Evolutionary conservation across 805 yeast genomes (phyloP).

Genomic region (Debaryomyces prosopidis): DNA sequence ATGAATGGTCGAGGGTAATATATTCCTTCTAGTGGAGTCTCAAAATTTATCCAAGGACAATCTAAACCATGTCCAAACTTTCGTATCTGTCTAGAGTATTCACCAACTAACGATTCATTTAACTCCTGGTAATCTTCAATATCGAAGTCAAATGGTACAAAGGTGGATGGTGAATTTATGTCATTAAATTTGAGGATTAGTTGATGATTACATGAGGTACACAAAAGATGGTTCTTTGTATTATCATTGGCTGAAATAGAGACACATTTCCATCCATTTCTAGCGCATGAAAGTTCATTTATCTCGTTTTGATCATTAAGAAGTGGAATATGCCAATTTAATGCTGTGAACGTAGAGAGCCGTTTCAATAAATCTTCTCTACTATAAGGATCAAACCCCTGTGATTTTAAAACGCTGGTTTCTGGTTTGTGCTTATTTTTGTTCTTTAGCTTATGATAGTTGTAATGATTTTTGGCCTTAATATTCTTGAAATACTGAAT

Average conservation of each 20-base stretch:
- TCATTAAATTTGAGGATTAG: conserved; percentile 30
- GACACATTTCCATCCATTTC: conserved; percentile 55
- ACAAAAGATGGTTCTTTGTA: conserved; percentile 31
- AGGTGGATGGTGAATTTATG: conserved; percentile 1
- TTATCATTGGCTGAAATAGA: conserved; percentile 21
- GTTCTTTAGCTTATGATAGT: conserved; percentile 33
- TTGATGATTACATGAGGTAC: conserved; percentile 32
- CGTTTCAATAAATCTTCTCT: conserved; percentile 36
- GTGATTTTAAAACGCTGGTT: conserved; percentile 11
- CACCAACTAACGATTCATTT: conserved; percentile 20
- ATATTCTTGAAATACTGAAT: conserved; percentile 38
- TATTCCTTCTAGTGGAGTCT: conserved; percentile 30
- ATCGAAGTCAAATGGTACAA: conserved; percentile 15
- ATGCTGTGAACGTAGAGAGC: conserved; percentile 42
- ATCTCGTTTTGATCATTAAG: conserved; percentile 15
- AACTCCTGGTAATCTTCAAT: conserved; percentile 24
- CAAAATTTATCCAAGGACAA: conserved; percentile 40
- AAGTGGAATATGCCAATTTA: conserved; percentile 46
- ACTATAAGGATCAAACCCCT: conserved; percentile 40
- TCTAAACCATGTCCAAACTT: conserved; percentile 25
- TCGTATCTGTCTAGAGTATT: conserved; percentile 26
- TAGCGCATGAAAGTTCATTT: conserved; percentile 49
- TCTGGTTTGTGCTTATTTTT: conserved; percentile 10
- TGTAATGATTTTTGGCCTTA: conserved; percentile 36
- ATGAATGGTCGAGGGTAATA: conserved; percentile 38